A percentile compares a stretch with the other conserved stretches of the same genome.
Conservation (phyloP, 164 flowering plant species). For the Platanus orientalis region DNA sequence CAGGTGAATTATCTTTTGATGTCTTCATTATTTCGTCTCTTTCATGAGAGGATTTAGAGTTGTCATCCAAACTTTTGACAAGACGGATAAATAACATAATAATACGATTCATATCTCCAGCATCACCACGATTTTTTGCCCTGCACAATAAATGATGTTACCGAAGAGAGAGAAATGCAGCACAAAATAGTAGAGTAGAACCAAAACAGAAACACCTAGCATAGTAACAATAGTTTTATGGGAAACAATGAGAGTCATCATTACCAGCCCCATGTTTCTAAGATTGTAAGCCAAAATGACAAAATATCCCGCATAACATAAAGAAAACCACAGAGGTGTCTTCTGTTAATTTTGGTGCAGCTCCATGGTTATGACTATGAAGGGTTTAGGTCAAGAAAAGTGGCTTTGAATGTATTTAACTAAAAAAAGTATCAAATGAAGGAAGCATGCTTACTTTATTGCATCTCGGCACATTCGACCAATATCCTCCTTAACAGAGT, state of each 20-base stretch:
- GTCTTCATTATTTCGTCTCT: conserved; percentile 53
- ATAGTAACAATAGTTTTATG: neutral
- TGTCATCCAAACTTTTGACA: conserved; percentile 56
- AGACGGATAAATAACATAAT: conserved; percentile 61
- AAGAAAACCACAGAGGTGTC: neutral
- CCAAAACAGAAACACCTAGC: neutral
- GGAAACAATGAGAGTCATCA: neutral
- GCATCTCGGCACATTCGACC: conserved; percentile 92
- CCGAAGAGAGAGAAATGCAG: neutral
- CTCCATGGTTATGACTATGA: neutral
- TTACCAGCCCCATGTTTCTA: neutral
- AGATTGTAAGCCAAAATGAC: neutral
- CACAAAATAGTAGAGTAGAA: neutral
- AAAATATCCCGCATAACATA: neutral
- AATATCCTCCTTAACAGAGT: conserved; percentile 77
- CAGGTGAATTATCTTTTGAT: conserved; percentile 47
- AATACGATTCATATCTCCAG: conserved; percentile 65
- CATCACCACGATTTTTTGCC: conserved; percentile 59
- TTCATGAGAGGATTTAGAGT: conserved; percentile 36
- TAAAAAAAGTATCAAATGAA: neutral
- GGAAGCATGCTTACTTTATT: conserved; percentile 53
- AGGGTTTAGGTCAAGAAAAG: neutral
- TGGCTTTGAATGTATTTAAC: no score
- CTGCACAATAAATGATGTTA: conserved; percentile 31
- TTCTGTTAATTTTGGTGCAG: neutral